Conservation (phyloP, 805 yeast genomes). For the Candida arabinofermentans region DNA sequence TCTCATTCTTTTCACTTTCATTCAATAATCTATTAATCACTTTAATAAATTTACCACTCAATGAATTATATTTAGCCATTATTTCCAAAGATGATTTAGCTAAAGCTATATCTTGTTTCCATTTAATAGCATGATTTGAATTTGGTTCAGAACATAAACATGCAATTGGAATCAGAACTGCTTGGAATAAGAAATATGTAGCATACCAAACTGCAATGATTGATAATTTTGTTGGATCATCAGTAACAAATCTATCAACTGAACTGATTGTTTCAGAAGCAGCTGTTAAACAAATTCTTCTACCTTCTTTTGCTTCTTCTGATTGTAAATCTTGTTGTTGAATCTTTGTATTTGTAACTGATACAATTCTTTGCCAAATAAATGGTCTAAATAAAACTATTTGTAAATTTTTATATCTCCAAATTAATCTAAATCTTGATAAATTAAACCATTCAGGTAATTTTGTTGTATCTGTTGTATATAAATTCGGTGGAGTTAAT, state of each 20-base stretch:
- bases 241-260: constrained; percentile 36
- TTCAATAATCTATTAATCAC: constrained; percentile 39
- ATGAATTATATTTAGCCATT: constrained; percentile 38
- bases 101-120: constrained; percentile 41
- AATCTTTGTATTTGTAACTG: constrained; percentile 32
- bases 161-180: constrained; percentile 54
- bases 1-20: constrained; percentile 5
- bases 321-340: constrained; percentile 31
- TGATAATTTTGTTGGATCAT: constrained; percentile 26
- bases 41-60: constrained; percentile 42
- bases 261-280: constrained; percentile 51
- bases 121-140: constrained; percentile 39
- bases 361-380: constrained; percentile 48
- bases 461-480: constrained; percentile 15
- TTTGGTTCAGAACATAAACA: constrained; percentile 49
- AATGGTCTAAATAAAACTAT: constrained; percentile 53
- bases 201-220: constrained; percentile 60
- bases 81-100: constrained; percentile 37
- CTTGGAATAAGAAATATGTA: constrained; percentile 60
- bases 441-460: constrained; percentile 52
- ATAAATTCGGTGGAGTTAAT: constrained; percentile 18
- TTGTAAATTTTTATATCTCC: constrained; percentile 58
- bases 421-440: constrained; percentile 47
- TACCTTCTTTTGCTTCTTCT: constrained; percentile 45
- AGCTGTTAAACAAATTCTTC: constrained; percentile 45